A percentile compares a stretch with the other conserved stretches of the same genome.
phyloP scores from a whole-genome alignment of 331 rosid species.

The Ulmus americana region DNA sequence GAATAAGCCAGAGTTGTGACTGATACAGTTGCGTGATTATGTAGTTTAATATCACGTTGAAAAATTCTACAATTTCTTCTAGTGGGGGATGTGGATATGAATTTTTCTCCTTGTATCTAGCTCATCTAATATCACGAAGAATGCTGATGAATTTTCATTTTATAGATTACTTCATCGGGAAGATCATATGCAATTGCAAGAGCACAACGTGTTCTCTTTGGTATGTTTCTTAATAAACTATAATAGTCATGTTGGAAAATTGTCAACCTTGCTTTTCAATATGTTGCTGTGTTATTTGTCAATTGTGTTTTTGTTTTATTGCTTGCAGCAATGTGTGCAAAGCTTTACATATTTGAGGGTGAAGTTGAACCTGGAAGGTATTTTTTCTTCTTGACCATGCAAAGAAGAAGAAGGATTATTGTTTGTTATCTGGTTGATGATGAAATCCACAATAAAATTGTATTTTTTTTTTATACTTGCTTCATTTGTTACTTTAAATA shows the following conservation, averaged over 20 bases:
- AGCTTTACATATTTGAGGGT: constrained; percentile 72
- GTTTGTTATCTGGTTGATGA: neutral
- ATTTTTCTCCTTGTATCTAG: neutral
- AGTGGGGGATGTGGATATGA: constrained; percentile 6
- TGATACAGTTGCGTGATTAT: no score
- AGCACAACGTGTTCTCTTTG: constrained; percentile 62
- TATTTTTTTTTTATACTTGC: neutral
- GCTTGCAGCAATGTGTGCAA: constrained; percentile 78
- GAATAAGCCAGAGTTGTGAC: no score
- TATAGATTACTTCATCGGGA: constrained; percentile 69
- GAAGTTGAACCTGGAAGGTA: constrained; percentile 87
- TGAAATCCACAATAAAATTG: neutral
- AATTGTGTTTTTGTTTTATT: constrained; percentile 23
- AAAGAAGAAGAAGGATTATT: constrained; percentile 6
- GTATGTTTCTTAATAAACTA: constrained; percentile 27
- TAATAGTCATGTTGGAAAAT: neutral
- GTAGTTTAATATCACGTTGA: no score
- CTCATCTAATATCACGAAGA: constrained; percentile 14
- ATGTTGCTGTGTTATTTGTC: constrained; percentile 18
- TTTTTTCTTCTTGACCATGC: constrained; percentile 28
- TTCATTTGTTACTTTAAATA: neutral
- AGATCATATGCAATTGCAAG: constrained; percentile 57
- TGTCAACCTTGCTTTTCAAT: neutral
- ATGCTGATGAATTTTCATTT: constrained; percentile 27
- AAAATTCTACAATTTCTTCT: neutral